A percentile compares a stretch with the other conserved stretches of the same genome.
Conservation (phyloP, 2,329 filamentous ascomycete genomes). For the Phymatotrichopsis omnivora region DNA sequence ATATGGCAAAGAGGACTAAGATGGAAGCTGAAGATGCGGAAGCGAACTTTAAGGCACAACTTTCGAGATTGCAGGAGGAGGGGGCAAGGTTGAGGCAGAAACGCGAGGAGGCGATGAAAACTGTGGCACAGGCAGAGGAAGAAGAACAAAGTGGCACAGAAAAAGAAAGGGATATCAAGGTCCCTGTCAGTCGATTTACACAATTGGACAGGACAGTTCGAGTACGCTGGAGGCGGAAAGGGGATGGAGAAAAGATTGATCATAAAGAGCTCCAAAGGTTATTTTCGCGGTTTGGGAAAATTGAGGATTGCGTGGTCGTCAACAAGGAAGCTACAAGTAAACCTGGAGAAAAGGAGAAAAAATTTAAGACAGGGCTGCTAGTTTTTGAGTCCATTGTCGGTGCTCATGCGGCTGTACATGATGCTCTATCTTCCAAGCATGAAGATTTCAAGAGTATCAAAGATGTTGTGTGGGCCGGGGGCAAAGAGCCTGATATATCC, state of each 20-base stretch:
- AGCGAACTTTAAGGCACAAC: slow-evolving; percentile 29
- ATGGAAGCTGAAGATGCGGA: slow-evolving; percentile 36
- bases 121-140: slow-evolving; percentile 37
- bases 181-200: slow-evolving; percentile 30
- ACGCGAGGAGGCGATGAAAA: slow-evolving; percentile 38
- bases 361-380: slow-evolving; percentile 27
- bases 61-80: slow-evolving; percentile 33
- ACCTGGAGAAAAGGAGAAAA: slow-evolving; percentile 25
- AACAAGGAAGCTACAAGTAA: slow-evolving; percentile 3
- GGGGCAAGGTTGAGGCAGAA: slow-evolving; percentile 38
- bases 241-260: slow-evolving; percentile 33
- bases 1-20: slow-evolving; percentile 34
- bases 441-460: slow-evolving; percentile 24
- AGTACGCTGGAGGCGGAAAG: slow-evolving; percentile 37
- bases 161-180: slow-evolving; percentile 33
- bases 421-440: slow-evolving; percentile 14
- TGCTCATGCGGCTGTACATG: slow-evolving; percentile 27
- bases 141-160: slow-evolving; percentile 29
- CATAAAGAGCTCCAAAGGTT: slow-evolving; percentile 35
- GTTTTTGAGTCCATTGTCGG: slow-evolving; percentile 29
- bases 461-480: slow-evolving; percentile 28
- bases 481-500: slow-evolving; percentile 29
- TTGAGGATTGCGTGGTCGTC: slow-evolving; percentile 35
- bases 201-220: slow-evolving; percentile 42
- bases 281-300: slow-evolving; percentile 40